Percentiles rank a stretch among this genome's conserved stretches.
phyloP scores from a whole-genome alignment of 2,329 filamentous ascomycete genomes.

The Penicillium brevicompactum region DNA sequence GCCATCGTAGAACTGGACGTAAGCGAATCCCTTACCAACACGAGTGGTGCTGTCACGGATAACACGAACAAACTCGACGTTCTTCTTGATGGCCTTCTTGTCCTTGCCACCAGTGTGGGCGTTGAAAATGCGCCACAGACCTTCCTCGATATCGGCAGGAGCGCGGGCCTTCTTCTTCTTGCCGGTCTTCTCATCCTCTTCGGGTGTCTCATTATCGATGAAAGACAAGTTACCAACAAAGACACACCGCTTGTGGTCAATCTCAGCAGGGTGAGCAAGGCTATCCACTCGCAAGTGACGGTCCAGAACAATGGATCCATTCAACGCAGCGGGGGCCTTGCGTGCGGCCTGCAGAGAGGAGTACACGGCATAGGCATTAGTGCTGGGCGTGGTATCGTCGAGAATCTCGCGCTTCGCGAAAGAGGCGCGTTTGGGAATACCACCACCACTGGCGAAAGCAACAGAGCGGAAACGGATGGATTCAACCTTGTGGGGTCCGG shows the following conservation, averaged over 20 bases:
- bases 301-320: constrained; percentile 80
- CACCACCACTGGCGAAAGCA: constrained; percentile 70
- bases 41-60: constrained; percentile 86
- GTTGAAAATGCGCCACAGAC: constrained; percentile 54
- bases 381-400: constrained; percentile 86
- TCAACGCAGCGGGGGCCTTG: constrained; percentile 74
- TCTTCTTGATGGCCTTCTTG: constrained; percentile 61
- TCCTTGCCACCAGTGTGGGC: constrained; percentile 35
- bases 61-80: constrained; percentile 90
- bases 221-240: constrained; percentile 97
- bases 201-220: constrained; percentile 82
- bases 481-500: constrained; percentile 72
- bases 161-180: constrained; percentile 73
- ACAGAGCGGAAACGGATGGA: constrained; percentile 94
- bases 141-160: constrained; percentile 88
- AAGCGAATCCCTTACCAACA: constrained; percentile 95
- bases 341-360: constrained; percentile 73
- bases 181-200: constrained; percentile 58
- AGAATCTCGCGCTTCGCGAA: constrained; percentile 89
- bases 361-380: constrained; percentile 94
- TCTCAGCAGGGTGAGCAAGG: constrained; percentile 80
- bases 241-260: constrained; percentile 85
- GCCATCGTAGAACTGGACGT: constrained; percentile 90
- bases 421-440: constrained; percentile 89
- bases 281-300: constrained; percentile 90